phyloP scores from a whole-genome alignment of 352 stramenopile genomes.

The Thraustotheca clavata region DNA sequence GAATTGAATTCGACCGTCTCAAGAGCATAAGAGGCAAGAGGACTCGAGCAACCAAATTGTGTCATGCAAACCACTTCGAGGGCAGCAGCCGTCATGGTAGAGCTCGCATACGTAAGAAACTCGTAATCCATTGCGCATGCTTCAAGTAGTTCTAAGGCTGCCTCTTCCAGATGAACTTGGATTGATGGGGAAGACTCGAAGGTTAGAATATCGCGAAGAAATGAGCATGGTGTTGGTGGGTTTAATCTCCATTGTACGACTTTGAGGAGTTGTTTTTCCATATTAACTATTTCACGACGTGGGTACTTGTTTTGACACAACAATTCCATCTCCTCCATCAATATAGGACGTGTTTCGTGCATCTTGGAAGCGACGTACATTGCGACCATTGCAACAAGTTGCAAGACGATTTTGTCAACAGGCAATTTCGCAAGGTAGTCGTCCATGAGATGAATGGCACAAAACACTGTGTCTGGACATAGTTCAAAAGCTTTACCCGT shows the following conservation, averaged over 20 bases:
- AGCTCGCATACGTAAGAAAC: background rate
- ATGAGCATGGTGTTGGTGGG: slow-evolving; percentile 50
- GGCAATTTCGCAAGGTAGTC: slow-evolving; percentile 55
- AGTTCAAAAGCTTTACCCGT: slow-evolving; percentile 64
- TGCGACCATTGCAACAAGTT: slow-evolving; percentile 64
- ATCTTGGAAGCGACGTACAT: slow-evolving; percentile 70
- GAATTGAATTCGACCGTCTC: background rate
- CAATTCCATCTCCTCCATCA: slow-evolving; percentile 62
- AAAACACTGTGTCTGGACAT: slow-evolving; percentile 47
- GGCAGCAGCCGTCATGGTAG: slow-evolving; percentile 1
- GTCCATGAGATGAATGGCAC: slow-evolving; percentile 61
- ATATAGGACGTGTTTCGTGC: slow-evolving; percentile 56
- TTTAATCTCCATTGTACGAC: slow-evolving; percentile 59
- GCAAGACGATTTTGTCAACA: slow-evolving; percentile 60
- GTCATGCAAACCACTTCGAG: slow-evolving; percentile 15
- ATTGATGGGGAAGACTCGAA: background rate
- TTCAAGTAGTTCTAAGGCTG: background rate
- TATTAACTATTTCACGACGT: slow-evolving; percentile 41
- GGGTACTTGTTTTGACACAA: slow-evolving; percentile 72
- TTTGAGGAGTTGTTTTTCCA: slow-evolving; percentile 47
- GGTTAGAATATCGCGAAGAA: slow-evolving; percentile 43
- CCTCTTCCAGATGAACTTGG: background rate
- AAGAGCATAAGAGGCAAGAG: slow-evolving; percentile 4
- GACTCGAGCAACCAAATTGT: slow-evolving; percentile 1
- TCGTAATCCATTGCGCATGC: slow-evolving; percentile 14